Evolutionary conservation across 2,329 filamentous ascomycete species (phyloP).

Genomic region (Sphaerulina musiva): DNA sequence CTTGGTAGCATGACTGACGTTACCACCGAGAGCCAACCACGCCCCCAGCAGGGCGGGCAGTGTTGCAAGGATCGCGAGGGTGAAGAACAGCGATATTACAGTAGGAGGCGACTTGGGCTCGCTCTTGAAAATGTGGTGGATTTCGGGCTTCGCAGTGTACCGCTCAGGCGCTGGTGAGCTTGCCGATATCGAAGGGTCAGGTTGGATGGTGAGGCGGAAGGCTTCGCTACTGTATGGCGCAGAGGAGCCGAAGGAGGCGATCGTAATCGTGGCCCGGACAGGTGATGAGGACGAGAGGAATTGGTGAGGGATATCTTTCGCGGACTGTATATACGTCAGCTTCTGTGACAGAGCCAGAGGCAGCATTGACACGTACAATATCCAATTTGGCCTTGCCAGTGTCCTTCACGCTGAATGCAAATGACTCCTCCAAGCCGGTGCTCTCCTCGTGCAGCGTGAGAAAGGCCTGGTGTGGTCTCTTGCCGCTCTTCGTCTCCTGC

Average conservation of each 20-base stretch:
- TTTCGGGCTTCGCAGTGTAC: conserved; percentile 77
- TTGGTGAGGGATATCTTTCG: conserved; percentile 82
- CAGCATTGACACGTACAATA: conserved; percentile 55
- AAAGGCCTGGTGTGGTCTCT: conserved; percentile 91
- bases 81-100: conserved; percentile 72
- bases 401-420: conserved; percentile 75
- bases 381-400: conserved; percentile 80
- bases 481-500: conserved; percentile 68
- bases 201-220: conserved; percentile 65
- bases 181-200: conserved; percentile 56
- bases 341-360: background rate
- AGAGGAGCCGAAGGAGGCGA: conserved; percentile 78
- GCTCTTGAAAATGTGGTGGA: conserved; percentile 80
- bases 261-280: conserved; percentile 71
- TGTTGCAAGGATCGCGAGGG: conserved; percentile 63
- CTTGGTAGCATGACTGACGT: conserved; percentile 68
- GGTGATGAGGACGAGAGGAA: conserved; percentile 62
- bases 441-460: conserved; percentile 68
- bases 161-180: conserved; percentile 63
- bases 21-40: conserved; percentile 77
- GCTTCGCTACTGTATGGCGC: conserved; percentile 59
- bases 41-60: conserved; percentile 65
- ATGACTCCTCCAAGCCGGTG: conserved; percentile 78
- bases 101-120: conserved; percentile 75
- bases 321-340: conserved; percentile 52